Evolutionary conservation across 495 filamentous ascomycete genomes (phyloP), one percentile per base, ranked within the genome.

Genomic region (Penicillium pancosmium): DNA sequence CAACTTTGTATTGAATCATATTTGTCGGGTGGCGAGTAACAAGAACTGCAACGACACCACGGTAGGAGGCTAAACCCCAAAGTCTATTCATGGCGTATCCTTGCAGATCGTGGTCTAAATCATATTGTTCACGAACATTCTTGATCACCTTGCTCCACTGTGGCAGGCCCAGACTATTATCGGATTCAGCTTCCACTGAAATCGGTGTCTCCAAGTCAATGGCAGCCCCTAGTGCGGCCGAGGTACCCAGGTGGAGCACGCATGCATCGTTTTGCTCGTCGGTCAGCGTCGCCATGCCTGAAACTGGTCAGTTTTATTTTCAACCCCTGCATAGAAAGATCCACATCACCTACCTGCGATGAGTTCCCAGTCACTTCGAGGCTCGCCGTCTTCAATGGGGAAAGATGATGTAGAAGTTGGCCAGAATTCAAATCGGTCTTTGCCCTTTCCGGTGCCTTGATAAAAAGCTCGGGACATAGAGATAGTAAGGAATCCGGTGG

Each of bases 41-140:
- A 16, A 76, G 76, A 2, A 69, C 69, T 1, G 77, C 80, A 36
- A 75, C 60, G 3, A 76, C 62, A 36, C 74, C 73, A 13, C 68
- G 65, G 18, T 73, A 63, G 12, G 77, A 73, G n/a, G 78, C 70
- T 0, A 84, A 57, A 13, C 83, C 83, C 81, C 82, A 83, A n/a
- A 76, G 67, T 55, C 78, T 74, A 15, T 72, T 67, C 12, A 74
- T 50, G 7, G 70, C 69, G 47, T 80, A 58, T 13, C 75, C 78
- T 10, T 74, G 75, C 18, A 83, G 68, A 34, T 81, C 78, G 18
- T 72, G 69, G 13, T 77, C 68, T n/a, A 74, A 62, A 51, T 80
- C 79, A 60, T 76, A 84, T 53, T 67, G 66, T 15, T 79, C 76
- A 8, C 70, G 63, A n/a, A 68, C 55, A 6, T 70, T 65, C 10